These are phyloP conservation scores for Neopestalotiopsis sp. DNA, from an alignment of 2,329 filamentous ascomycete species.

Conservation along the genomic window DNA sequence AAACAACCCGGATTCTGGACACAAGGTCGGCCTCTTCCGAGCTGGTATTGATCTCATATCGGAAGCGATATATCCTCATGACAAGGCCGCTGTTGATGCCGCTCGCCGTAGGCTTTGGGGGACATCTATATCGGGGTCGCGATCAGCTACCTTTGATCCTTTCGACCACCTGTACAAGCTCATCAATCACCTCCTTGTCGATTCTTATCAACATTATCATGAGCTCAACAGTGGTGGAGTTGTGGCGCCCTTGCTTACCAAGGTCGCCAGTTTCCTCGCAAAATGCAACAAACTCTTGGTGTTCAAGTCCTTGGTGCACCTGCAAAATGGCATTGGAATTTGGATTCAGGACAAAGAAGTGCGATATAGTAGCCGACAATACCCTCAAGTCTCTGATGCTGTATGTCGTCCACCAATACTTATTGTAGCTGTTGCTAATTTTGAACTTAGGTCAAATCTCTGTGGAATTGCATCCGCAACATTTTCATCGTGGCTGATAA, in stretches of 20 bases:
- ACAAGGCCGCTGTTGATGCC: conserved; percentile 67
- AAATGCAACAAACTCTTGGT: conserved; percentile 56
- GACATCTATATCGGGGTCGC: conserved; percentile 45
- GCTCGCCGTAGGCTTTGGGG: conserved; percentile 72
- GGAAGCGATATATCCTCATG: conserved; percentile 59
- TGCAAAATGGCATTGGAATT: conserved; percentile 64
- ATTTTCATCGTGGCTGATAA: conserved; percentile 41
- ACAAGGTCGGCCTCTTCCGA: conserved; percentile 35
- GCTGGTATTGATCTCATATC: conserved; percentile 50
- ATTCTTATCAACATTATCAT: conserved; percentile 56
- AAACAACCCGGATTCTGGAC: conserved; percentile 22
- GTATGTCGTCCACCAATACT: conserved; percentile 43
- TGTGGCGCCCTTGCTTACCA: conserved; percentile 54
- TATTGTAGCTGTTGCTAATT: conserved; percentile 32
- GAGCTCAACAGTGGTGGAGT: conserved; percentile 41
- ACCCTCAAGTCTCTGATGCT: conserved; percentile 44
- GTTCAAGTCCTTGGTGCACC: conserved; percentile 58
- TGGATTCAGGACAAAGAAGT: conserved; percentile 68
- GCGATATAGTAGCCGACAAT: conserved; percentile 46
- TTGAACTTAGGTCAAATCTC: conserved; percentile 44
- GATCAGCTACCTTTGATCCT: conserved; percentile 58
- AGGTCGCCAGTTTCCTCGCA: conserved; percentile 57
- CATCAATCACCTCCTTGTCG: conserved; percentile 55
- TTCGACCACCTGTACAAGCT: conserved; percentile 71
- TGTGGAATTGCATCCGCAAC: conserved; percentile 57